Evolutionary conservation across 1,139 yeast genomes (phyloP).

Genomic region (Zygosaccharomyces pseudobailii): DNA sequence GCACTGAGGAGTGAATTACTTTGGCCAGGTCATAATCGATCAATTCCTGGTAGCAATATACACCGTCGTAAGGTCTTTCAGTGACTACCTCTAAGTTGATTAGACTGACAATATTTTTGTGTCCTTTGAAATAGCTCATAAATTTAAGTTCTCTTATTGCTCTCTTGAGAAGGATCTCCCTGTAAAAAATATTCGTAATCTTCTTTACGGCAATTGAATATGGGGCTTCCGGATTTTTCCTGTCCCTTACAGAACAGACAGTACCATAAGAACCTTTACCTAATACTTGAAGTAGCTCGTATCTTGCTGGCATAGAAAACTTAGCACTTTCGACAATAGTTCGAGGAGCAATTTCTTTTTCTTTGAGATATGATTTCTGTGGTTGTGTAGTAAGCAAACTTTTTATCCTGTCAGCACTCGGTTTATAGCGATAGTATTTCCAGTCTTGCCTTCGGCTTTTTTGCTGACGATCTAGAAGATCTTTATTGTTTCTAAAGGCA

Average conservation of each 20-base stretch:
- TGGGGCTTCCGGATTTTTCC: constrained; percentile 27
- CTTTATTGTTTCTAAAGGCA: constrained; percentile 9
- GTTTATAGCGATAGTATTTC: constrained; percentile 12
- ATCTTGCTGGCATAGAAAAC: constrained; percentile 63
- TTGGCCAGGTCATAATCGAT: constrained; percentile 75
- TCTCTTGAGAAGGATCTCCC: constrained; percentile 61
- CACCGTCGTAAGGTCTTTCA: constrained; percentile 68
- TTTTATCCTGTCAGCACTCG: constrained; percentile 11
- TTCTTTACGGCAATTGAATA: constrained; percentile 67
- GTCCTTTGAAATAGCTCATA: constrained; percentile 78
- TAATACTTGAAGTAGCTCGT: constrained; percentile 55
- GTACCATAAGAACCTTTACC: constrained; percentile 92
- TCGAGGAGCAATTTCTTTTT: constrained; percentile 11
- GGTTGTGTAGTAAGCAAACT: constrained; percentile 3
- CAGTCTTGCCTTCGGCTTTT: constrained; percentile 8
- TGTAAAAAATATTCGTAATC: constrained; percentile 60
- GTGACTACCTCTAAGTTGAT: constrained; percentile 69
- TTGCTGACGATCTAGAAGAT: constrained; percentile 6
- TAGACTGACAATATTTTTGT: constrained; percentile 67
- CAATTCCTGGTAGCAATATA: constrained; percentile 79
- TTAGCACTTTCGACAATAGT: constrained; percentile 42
- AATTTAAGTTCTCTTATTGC: constrained; percentile 76
- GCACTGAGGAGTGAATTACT: constrained; percentile 71
- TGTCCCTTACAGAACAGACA: constrained; percentile 78
- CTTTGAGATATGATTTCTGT: constrained; percentile 1